A percentile compares a stretch with the other conserved stretches of the same genome.
These are phyloP conservation scores for Taphrina sp. DNA, from an alignment of 1,139 yeast species.

Conservation along the genomic window DNA sequence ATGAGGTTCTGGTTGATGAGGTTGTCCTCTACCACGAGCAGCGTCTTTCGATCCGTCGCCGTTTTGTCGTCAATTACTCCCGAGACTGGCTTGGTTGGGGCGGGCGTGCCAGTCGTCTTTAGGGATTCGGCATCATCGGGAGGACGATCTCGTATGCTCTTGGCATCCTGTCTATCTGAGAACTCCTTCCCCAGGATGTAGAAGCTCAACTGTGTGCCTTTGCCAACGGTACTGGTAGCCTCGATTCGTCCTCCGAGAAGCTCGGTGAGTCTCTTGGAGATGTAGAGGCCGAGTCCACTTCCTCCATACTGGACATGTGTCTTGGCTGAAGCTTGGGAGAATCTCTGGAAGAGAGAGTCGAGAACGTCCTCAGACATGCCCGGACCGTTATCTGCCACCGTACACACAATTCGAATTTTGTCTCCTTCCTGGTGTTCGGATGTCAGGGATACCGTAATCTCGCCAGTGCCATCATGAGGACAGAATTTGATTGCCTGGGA, in stretches of 20 bases:
- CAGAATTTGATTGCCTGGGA: conserved; percentile 2
- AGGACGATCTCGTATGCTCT: conserved; percentile 1
- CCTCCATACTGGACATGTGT: conserved; percentile 39
- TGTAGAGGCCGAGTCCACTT: conserved; percentile 38
- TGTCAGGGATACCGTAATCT: neutral
- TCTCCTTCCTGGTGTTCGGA: neutral
- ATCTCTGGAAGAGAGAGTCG: conserved; percentile 34
- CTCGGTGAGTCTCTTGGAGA: conserved; percentile 38
- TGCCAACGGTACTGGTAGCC: conserved; percentile 34
- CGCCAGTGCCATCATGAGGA: conserved; percentile 13
- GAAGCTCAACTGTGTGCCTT: conserved; percentile 37
- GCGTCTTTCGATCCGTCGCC: neutral
- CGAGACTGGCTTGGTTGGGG: neutral
- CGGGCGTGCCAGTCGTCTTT: neutral
- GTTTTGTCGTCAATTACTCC: neutral
- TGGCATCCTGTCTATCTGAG: conserved; percentile 13
- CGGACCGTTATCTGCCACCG: conserved; percentile 28
- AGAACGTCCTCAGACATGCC: conserved; percentile 18
- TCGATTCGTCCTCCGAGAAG: conserved; percentile 38
- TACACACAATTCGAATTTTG: conserved; percentile 1
- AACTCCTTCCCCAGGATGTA: no score
- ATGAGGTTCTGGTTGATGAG: conserved; percentile 89
- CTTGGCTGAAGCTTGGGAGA: conserved; percentile 38
- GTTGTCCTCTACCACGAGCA: conserved; percentile 82
- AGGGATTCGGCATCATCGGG: neutral